These are phyloP conservation scores for Coemansia sp. DNA, from an alignment of 192 early-diverging fungal genomes.

Conservation along the genomic window DNA sequence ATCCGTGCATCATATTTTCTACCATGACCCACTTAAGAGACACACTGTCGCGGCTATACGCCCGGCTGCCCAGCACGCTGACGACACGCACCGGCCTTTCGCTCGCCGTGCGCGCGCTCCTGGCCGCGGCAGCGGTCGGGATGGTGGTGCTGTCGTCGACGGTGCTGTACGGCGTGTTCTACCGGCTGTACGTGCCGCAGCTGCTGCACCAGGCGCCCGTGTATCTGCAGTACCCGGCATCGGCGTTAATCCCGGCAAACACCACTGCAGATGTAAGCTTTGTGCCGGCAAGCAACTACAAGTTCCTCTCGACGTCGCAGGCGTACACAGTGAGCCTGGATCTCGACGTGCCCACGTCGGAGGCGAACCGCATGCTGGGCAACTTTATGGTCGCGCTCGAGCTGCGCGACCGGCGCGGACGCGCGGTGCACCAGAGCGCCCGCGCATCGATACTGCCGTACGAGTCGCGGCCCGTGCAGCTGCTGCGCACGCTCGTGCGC, in stretches of 20 bases:
- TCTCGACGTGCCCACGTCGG: constrained; percentile 60
- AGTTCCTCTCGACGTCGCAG: constrained; percentile 52
- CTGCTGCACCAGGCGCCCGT: constrained; percentile 55
- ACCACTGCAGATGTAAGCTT: constrained; percentile 25
- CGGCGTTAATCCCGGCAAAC: too few species aligned
- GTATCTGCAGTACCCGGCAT: constrained; percentile 58
- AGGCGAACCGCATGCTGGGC: constrained; percentile 56
- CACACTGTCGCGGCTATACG: background rate
- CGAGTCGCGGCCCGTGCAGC: constrained; percentile 14
- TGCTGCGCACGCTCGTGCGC: constrained; percentile 13
- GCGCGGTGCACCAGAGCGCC: constrained; percentile 22
- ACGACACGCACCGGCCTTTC: constrained; percentile 23
- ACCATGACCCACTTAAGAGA: background rate
- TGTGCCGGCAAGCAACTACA: constrained; percentile 36
- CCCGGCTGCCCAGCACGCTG: background rate
- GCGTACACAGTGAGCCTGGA: constrained; percentile 60
- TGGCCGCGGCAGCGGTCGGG: constrained; percentile 15
- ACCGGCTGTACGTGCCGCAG: constrained; percentile 62
- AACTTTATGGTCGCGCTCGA: constrained; percentile 70
- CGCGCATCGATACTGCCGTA: constrained; percentile 55
- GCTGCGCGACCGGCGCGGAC: constrained; percentile 41
- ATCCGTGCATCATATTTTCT: background rate
- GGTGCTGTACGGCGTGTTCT: constrained; percentile 57
- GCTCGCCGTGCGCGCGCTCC: constrained; percentile 15
- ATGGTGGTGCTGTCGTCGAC: constrained; percentile 23